Evolutionary conservation across 495 filamentous ascomycete species (phyloP).

Genomic region (Annulohypoxylon stygium): DNA sequence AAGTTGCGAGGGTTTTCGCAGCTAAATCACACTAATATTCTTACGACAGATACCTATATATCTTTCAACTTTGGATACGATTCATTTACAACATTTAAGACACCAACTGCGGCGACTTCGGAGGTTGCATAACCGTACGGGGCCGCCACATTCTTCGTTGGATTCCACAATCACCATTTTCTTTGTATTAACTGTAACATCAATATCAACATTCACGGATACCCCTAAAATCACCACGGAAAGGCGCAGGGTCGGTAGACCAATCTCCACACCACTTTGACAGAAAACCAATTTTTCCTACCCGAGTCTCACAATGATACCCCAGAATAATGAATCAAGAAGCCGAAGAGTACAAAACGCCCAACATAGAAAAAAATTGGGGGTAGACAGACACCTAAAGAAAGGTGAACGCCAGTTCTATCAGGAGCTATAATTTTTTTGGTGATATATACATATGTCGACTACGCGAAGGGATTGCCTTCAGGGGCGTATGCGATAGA

Average conservation of each 20-base stretch:
- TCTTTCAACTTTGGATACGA: constrained; percentile 41
- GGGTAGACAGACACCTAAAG: constrained; percentile 50
- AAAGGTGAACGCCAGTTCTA: constrained; percentile 33
- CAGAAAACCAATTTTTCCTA: constrained; percentile 38
- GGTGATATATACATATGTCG: constrained; percentile 23
- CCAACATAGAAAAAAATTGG: constrained; percentile 25
- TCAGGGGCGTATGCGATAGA: constrained; percentile 14
- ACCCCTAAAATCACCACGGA: constrained; percentile 38
- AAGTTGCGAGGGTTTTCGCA: constrained; percentile 13
- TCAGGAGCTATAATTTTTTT: constrained; percentile 18
- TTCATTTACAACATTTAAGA: constrained; percentile 41
- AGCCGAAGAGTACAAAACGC: constrained; percentile 29
- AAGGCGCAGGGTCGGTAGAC: constrained; percentile 39
- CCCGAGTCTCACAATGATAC: constrained; percentile 49
- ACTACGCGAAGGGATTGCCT: constrained; percentile 7
- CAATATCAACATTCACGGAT: constrained; percentile 46
- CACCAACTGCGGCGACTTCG: constrained; percentile 39
- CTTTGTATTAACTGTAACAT: constrained; percentile 44
- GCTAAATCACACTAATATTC: constrained; percentile 28
- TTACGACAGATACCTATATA: constrained; percentile 34
- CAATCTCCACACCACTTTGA: constrained; percentile 45
- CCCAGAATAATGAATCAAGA: constrained; percentile 42
- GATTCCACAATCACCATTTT: constrained; percentile 22
- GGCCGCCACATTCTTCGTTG: constrained; percentile 30
- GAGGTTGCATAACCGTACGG: constrained; percentile 31